Percentiles rank a stretch among this genome's conserved stretches.
These are phyloP conservation scores for Pulveroboletus sp. DNA, from an alignment of 1,284 basidiomycete genomes.

Conservation along the genomic window DNA sequence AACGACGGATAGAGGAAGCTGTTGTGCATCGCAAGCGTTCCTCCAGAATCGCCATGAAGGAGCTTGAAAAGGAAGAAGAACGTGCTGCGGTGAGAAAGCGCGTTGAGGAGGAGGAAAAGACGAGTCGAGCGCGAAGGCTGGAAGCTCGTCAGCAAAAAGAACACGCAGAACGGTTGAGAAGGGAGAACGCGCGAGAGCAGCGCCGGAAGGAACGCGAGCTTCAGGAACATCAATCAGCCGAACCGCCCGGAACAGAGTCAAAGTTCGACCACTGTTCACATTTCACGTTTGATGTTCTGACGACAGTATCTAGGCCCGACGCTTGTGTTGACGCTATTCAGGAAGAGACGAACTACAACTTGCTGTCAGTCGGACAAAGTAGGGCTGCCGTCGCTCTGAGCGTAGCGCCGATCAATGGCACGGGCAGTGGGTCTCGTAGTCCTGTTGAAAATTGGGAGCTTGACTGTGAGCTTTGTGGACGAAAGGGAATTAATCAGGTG, in stretches of 20 bases:
- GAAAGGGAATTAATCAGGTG: conserved; percentile 69
- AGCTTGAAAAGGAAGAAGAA: conserved; percentile 71
- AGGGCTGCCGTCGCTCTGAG: background rate
- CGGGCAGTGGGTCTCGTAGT: conserved; percentile 47
- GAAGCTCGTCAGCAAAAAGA: conserved; percentile 68
- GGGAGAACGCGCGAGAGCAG: conserved; percentile 57
- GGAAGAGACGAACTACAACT: background rate
- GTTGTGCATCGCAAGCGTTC: conserved; percentile 81
- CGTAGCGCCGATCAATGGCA: conserved; percentile 26
- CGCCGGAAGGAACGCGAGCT: conserved; percentile 52
- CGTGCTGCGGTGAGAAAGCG: conserved; percentile 52
- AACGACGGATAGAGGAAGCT: conserved; percentile 65
- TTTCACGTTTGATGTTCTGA: conserved; percentile 19
- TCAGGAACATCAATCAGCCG: conserved; percentile 29
- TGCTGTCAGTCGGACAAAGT: conserved; percentile 5
- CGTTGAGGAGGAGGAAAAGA: conserved; percentile 65
- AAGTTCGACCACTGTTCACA: conserved; percentile 14
- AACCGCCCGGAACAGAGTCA: conserved; percentile 5
- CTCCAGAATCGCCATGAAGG: conserved; percentile 76
- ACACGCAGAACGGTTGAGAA: conserved; percentile 58
- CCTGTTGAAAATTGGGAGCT: conserved; percentile 75
- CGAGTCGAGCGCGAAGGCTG: conserved; percentile 57
- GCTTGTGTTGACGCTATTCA: background rate
- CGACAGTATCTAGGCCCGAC: conserved; percentile 15
- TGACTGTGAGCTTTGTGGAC: conserved; percentile 80